phyloP scores from a whole-genome alignment of 2,329 filamentous ascomycete genomes.

The Ampelomyces quisqualis region DNA sequence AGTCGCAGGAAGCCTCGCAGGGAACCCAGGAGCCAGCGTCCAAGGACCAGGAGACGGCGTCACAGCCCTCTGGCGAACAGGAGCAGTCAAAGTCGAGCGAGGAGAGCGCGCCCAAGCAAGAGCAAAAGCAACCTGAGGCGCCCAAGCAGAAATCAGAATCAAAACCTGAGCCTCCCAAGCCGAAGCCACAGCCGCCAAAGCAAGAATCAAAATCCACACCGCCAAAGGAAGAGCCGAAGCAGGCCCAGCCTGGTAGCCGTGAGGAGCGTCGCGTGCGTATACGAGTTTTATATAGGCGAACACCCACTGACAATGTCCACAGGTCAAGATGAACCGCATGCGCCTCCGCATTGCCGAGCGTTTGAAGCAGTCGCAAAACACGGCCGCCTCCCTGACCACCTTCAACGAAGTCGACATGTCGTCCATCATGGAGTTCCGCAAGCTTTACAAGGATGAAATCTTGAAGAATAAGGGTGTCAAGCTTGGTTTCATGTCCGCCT shows the following conservation, averaged over 20 bases:
- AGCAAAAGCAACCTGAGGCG: conserved; percentile 40
- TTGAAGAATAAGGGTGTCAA: conserved; percentile 96
- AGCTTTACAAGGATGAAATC: conserved; percentile 94
- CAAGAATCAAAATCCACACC: conserved; percentile 26
- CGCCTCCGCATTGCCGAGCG: conserved; percentile 94
- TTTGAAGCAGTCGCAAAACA: conserved; percentile 98
- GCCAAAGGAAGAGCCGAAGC: conserved; percentile 33
- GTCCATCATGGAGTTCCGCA: conserved; percentile 93
- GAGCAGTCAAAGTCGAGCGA: conserved; percentile 46
- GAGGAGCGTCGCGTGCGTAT: conserved; percentile 81
- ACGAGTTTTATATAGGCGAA: not conserved
- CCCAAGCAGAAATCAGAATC: conserved; percentile 44
- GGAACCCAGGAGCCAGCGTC: conserved; percentile 63
- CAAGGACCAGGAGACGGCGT: conserved; percentile 58
- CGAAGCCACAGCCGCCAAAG: conserved; percentile 41
- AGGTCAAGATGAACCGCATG: conserved; percentile 99
- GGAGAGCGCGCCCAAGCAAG: conserved; percentile 40
- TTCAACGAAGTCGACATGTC: conserved; percentile 99
- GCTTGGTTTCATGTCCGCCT: conserved; percentile 99
- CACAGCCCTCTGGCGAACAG: conserved; percentile 55
- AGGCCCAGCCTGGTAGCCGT: conserved; percentile 63
- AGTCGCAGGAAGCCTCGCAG: conserved; percentile 57
- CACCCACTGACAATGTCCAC: conserved; percentile 18
- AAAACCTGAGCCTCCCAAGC: conserved; percentile 45
- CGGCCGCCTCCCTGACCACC: conserved; percentile 91